A percentile compares a stretch with the other conserved stretches of the same genome.
These are phyloP conservation scores for Rhodotorula diobovata DNA, from an alignment of 768 basidiomycete genomes.

Conservation along the genomic window DNA sequence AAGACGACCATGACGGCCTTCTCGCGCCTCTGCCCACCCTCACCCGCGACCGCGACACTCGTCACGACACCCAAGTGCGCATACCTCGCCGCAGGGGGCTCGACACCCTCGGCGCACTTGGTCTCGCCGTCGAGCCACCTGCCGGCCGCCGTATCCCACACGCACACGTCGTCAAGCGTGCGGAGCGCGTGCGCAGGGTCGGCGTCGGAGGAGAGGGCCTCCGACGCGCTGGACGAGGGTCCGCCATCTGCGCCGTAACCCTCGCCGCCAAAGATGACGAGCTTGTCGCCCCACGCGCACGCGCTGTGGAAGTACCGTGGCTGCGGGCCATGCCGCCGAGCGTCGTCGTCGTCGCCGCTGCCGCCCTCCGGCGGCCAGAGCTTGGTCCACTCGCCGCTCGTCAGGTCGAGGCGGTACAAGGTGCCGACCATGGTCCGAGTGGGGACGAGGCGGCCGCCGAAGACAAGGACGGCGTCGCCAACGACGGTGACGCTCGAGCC, in stretches of 20 bases:
- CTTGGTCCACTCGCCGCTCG: conserved; percentile 73
- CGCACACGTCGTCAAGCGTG: conserved; percentile 62
- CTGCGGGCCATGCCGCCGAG: conserved; percentile 52
- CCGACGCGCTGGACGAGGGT: no score
- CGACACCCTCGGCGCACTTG: conserved; percentile 46
- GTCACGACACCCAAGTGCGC: conserved; percentile 89
- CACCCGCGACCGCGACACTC: conserved; percentile 44
- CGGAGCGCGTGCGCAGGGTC: conserved; percentile 5
- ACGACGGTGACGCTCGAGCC: conserved; percentile 79
- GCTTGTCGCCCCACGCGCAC: conserved; percentile 64
- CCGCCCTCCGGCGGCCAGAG: conserved; percentile 51
- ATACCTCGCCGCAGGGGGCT: conserved; percentile 78
- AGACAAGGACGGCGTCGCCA: conserved; percentile 81
- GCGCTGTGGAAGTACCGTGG: conserved; percentile 85
- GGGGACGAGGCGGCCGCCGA: conserved; percentile 81
- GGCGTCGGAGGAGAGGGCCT: neutral
- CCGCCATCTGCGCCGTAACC: conserved; percentile 51
- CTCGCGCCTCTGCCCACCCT: neutral
- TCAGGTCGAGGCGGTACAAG: conserved; percentile 82
- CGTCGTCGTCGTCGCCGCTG: conserved; percentile 3
- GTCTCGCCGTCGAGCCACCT: conserved; percentile 61
- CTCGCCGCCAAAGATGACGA: conserved; percentile 77
- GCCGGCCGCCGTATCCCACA: conserved; percentile 69
- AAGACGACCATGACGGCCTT: conserved; percentile 76
- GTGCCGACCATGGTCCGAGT: conserved; percentile 84